Percentiles rank a stretch among this genome's conserved stretches.
These are phyloP conservation scores for Capronia americana DNA, from an alignment of 2,329 filamentous ascomycete genomes.

Conservation along the genomic window DNA sequence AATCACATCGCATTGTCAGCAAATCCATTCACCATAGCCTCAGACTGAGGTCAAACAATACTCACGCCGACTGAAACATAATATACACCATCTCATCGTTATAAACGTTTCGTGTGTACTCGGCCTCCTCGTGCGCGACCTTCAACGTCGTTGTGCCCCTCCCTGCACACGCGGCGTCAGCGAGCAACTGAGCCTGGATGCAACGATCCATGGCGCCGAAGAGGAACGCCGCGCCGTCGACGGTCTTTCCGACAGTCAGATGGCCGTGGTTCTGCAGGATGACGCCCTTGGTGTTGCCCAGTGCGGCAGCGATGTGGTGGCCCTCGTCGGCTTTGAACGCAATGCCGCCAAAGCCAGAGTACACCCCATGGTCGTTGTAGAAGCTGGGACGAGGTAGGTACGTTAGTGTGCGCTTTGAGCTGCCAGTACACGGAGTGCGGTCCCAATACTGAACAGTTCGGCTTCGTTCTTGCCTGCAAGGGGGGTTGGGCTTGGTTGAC, in stretches of 20 bases:
- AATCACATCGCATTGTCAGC: background rate
- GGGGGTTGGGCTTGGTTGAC: background rate
- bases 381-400: slow-evolving; percentile 29
- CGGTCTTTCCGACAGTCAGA: slow-evolving; percentile 57
- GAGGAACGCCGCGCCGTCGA: slow-evolving; percentile 62
- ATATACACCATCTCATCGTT: slow-evolving; percentile 40
- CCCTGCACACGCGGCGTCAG: slow-evolving; percentile 50
- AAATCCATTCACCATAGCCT: background rate
- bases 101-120: slow-evolving; percentile 36
- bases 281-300: slow-evolving; percentile 60
- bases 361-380: slow-evolving; percentile 48
- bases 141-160: slow-evolving; percentile 35
- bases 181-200: slow-evolving; percentile 50
- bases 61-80: slow-evolving; percentile 38
- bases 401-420: background rate
- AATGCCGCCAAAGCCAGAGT: slow-evolving; percentile 50
- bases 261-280: slow-evolving; percentile 63
- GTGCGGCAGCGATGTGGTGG: slow-evolving; percentile 47
- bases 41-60: background rate
- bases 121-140: slow-evolving; percentile 32
- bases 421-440: background rate
- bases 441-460: background rate
- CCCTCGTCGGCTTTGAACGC: slow-evolving; percentile 49
- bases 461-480: background rate
- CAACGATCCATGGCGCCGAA: slow-evolving; percentile 56